Base-by-base conservation (phyloP, 768 basidiomycete genomes). In the Lactarius akahatsu region DNA sequence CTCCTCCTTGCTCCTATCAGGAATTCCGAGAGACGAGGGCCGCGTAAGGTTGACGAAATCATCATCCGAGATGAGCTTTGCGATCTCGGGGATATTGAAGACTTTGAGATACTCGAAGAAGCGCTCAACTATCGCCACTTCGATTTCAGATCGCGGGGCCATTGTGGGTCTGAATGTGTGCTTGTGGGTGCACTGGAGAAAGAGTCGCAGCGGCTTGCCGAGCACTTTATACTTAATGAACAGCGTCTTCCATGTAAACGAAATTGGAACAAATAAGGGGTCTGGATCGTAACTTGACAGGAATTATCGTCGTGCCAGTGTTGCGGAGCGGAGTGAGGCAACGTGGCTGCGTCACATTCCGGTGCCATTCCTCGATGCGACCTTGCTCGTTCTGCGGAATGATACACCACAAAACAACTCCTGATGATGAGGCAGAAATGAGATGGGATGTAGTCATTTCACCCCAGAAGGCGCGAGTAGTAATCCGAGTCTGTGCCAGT, bases 1-100 rank as follows among this genome's bases (percentile, higher is more conserved):
- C 8, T 66, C 65, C 30, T 57, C 57, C 26, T 59, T 66, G 6
- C 40, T 62, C 61, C 50, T 40, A 5, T 41, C 26, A 23, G 57
- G 40, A 2, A 66, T 26, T 8, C 23, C 4, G 30, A 63, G 38
- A 1, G 61, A 52, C 0, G 5, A 32, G 3, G 65, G 65, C 1
- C 1, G 23, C 38, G 65, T 66, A 23, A 40, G 34, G 57, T 62
- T 57, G 1, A 59, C 57, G 41, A 66, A 66, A 28, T 62, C 65
- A 28, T 62, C 65, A 7, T 66, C 65, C 23, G 38, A 15, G 57
- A 62, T 52, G 7, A 62, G 30, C 10, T 58, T 58, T 3, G 13
- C 57, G 38, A 66, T 1, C 8, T 66, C 56, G 30, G 4, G 15
- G 11, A 62, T 4, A 34, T 62, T 50, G n/a, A 50, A 9, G 50